phyloP scores from a whole-genome alignment of 2,329 filamentous ascomycete species.

The Shiraia sp. region DNA sequence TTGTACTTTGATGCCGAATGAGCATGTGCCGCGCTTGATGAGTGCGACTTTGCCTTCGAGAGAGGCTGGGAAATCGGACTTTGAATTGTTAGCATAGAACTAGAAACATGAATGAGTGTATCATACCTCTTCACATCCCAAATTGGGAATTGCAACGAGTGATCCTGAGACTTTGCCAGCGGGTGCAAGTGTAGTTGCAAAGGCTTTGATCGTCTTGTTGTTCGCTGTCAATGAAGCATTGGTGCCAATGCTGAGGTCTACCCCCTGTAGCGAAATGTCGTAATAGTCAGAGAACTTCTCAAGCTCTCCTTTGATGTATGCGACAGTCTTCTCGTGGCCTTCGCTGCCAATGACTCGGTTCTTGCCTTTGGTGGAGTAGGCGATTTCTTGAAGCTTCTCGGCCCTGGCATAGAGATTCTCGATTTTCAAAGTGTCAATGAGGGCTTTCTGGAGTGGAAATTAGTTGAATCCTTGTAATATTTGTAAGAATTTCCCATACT shows the following conservation, averaged over 20 bases:
- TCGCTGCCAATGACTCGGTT: constrained; percentile 48
- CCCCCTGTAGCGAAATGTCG: constrained; percentile 38
- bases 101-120: too few species aligned
- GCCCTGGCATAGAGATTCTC: constrained; percentile 35
- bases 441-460: constrained; percentile 16
- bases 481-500: constrained; percentile 9
- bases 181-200: constrained; percentile 34
- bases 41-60: constrained; percentile 69
- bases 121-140: constrained; percentile 43
- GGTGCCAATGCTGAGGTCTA: constrained; percentile 25
- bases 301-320: constrained; percentile 40
- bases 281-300: constrained; percentile 46
- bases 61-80: constrained; percentile 63
- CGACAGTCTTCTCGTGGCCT: constrained; percentile 47
- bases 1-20: constrained; percentile 72
- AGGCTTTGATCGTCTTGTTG: constrained; percentile 31
- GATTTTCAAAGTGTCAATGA: constrained; percentile 28
- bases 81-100: too few species aligned
- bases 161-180: constrained; percentile 34
- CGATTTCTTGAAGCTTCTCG: constrained; percentile 42
- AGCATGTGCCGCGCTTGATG: constrained; percentile 69
- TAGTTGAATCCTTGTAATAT: neutral
- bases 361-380: constrained; percentile 44
- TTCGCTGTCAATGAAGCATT: constrained; percentile 35
- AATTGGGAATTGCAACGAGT: constrained; percentile 37